phyloP scores from a whole-genome alignment of 2,329 filamentous ascomycete genomes.

The Colletotrichum tropicicola region DNA sequence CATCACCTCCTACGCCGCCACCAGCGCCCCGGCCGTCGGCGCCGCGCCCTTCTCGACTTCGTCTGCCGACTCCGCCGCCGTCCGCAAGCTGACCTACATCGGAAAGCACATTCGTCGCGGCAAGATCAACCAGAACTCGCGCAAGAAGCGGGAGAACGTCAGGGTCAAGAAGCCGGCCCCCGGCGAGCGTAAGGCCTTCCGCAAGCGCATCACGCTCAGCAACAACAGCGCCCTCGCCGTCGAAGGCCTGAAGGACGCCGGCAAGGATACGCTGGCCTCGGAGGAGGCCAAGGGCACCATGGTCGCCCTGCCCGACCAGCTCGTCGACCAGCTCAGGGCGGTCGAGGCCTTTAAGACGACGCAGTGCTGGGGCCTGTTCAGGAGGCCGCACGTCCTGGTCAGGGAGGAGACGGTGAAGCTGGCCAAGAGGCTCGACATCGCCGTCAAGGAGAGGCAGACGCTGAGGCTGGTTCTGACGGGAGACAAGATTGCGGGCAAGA shows the following conservation, averaged over 20 bases:
- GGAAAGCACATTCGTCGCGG: slow-evolving; percentile 32
- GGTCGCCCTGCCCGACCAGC: slow-evolving; percentile 70
- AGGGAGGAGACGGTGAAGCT: slow-evolving; percentile 81
- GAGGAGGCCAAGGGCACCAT: slow-evolving; percentile 70
- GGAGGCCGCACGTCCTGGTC: slow-evolving; percentile 81
- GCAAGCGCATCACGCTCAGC: slow-evolving; percentile 90
- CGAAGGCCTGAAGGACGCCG: slow-evolving; percentile 70
- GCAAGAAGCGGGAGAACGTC: slow-evolving; percentile 55
- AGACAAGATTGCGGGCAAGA: slow-evolving; percentile 83
- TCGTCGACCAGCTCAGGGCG: slow-evolving; percentile 84
- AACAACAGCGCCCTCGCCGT: slow-evolving; percentile 93
- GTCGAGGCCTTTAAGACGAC: slow-evolving; percentile 90
- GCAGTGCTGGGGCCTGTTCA: slow-evolving; percentile 89
- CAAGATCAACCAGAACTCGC: slow-evolving; percentile 41
- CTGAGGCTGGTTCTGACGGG: slow-evolving; percentile 77
- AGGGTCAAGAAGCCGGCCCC: slow-evolving; percentile 67
- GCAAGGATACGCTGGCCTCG: slow-evolving; percentile 61
- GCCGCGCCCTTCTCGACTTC: slow-evolving; percentile 54
- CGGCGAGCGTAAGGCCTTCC: slow-evolving; percentile 86
- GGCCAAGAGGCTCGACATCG: slow-evolving; percentile 67
- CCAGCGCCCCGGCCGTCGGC: slow-evolving; percentile 39
- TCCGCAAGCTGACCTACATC: slow-evolving; percentile 18
- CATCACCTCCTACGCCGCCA: slow-evolving; percentile 35
- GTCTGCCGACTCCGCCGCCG: slow-evolving; percentile 36
- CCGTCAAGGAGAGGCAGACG: slow-evolving; percentile 62